Conservation (phyloP, 176 grass and related monocot genomes). For the Pontederia paniculata region DNA sequence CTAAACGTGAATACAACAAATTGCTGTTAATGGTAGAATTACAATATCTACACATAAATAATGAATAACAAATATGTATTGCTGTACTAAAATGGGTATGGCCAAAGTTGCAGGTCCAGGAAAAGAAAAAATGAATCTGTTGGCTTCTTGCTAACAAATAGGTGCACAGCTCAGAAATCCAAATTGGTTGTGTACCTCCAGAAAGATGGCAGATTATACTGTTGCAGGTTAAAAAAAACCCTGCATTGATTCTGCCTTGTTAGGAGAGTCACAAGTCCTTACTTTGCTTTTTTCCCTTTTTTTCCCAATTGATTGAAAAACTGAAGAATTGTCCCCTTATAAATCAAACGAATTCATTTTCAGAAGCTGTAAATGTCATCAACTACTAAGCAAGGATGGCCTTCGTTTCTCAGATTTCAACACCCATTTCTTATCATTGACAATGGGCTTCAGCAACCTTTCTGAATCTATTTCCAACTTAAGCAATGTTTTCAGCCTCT, state of each 20-base stretch:
- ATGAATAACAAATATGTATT: no score
- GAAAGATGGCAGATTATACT: conserved; percentile 31
- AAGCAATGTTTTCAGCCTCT: conserved; percentile 47
- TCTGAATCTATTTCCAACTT: conserved; percentile 36
- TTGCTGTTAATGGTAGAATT: no score
- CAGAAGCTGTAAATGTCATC: conserved; percentile 8
- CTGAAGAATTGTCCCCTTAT: not conserved
- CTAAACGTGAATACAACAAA: no score
- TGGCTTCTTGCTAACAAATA: conserved; percentile 20
- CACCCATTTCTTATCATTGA: conserved; percentile 52
- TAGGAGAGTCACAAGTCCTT: no score
- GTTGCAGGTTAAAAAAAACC: not conserved
- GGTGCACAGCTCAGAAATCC: not conserved
- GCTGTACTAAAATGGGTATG: not conserved
- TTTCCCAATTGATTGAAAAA: not conserved
- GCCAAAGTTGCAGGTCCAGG: not conserved
- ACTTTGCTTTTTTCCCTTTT: no score
- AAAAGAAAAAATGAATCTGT: not conserved
- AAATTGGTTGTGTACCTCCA: conserved; percentile 17
- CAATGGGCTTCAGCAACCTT: conserved; percentile 36
- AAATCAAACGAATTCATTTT: not conserved
- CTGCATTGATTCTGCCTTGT: no score
- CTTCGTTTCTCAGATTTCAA: conserved; percentile 33
- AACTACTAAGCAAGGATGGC: conserved; percentile 42
- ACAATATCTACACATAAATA: no score